Evolutionary conservation across 2,329 filamentous ascomycete genomes (phyloP).

Genomic region (Chaetomium olivaceum): DNA sequence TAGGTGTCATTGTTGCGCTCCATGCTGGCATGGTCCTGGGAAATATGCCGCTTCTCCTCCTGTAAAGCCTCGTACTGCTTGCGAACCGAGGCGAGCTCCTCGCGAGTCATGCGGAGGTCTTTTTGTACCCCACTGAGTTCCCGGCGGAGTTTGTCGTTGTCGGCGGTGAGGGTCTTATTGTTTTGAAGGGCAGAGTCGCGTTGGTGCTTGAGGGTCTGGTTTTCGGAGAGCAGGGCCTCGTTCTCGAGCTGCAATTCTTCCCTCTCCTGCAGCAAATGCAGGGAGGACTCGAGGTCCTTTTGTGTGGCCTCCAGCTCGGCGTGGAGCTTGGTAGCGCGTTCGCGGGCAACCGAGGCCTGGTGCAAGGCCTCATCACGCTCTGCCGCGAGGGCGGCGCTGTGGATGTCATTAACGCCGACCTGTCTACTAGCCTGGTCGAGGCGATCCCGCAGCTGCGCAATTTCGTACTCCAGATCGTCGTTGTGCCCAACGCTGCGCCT

Average conservation of each 20-base stretch:
- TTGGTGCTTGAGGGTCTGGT: constrained; percentile 44
- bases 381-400: constrained; percentile 60
- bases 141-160: constrained; percentile 42
- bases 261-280: constrained; percentile 42
- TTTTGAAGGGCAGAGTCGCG: constrained; percentile 29
- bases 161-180: constrained; percentile 28
- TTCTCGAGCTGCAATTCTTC: constrained; percentile 44
- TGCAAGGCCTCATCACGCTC: constrained; percentile 67
- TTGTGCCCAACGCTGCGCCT: constrained; percentile 49
- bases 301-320: constrained; percentile 41
- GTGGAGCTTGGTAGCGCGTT: constrained; percentile 40
- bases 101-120: constrained; percentile 48
- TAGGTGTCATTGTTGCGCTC: constrained; percentile 58
- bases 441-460: constrained; percentile 61
- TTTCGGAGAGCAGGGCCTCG: constrained; percentile 44
- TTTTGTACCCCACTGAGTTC: constrained; percentile 43
- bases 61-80: constrained; percentile 38
- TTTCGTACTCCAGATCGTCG: constrained; percentile 40
- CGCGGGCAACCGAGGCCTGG: constrained; percentile 62
- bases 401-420: constrained; percentile 61
- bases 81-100: constrained; percentile 51
- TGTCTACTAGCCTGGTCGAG: constrained; percentile 65
- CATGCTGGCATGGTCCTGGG: constrained; percentile 53
- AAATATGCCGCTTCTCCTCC: constrained; percentile 48
- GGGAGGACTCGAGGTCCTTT: constrained; percentile 43